These are phyloP conservation scores for Nicotiana tabacum DNA, from an alignment of 257 asterid genomes.

Conservation along the genomic window DNA sequence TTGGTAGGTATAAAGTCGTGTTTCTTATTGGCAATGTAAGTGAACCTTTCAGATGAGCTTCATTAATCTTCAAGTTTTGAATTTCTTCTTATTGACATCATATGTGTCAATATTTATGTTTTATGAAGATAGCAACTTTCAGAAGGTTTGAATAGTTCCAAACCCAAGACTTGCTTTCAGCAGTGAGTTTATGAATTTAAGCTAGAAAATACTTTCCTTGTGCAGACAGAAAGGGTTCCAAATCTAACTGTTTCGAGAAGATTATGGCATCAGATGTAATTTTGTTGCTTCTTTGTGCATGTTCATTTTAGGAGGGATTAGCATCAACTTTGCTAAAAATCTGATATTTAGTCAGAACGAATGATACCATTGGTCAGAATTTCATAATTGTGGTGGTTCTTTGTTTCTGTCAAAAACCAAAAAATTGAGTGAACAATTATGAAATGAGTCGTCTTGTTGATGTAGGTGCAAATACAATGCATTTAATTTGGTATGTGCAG, in stretches of 20 bases:
- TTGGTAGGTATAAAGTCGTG: neutral
- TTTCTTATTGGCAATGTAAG: neutral
- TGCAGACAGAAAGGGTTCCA: too few relatives aligned
- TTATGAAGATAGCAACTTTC: neutral
- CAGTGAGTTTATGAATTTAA: too few relatives aligned
- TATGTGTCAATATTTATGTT: neutral
- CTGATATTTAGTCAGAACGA: neutral
- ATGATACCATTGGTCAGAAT: neutral
- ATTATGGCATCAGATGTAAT: too few relatives aligned
- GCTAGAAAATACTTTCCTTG: too few relatives aligned
- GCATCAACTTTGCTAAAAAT: neutral
- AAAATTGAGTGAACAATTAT: neutral
- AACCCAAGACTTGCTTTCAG: too few relatives aligned
- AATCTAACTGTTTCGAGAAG: too few relatives aligned
- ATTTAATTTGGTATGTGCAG: neutral
- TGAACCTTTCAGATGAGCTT: neutral
- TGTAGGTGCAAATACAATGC: neutral
- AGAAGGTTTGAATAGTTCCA: neutral
- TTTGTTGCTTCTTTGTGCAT: too few relatives aligned
- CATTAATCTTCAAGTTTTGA: neutral
- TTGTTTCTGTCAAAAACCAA: neutral
- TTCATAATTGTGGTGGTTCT: neutral
- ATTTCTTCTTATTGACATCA: neutral
- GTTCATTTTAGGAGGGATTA: too few relatives aligned
- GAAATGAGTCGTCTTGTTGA: neutral